Evolutionary conservation across 495 filamentous ascomycete species (phyloP), one percentile per base, ranked within the genome.

Genomic region (Trichoderma asperelloides): DNA sequence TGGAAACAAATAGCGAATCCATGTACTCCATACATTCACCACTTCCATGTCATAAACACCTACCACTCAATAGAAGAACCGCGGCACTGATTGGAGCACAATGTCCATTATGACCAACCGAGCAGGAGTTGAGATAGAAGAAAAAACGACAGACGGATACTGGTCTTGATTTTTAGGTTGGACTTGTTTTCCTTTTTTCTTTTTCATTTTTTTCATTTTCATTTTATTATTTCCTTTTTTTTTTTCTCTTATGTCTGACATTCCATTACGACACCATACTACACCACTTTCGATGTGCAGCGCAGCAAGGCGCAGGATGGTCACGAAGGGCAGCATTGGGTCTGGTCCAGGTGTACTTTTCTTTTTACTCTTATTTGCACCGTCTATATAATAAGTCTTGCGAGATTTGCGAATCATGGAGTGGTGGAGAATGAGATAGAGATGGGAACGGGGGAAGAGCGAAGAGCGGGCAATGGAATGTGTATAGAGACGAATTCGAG

Each of bases 361-460:
- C 64, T 65, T 65, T 65, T 49, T 65, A 45, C 55, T 60, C 27
- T 37, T 60, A 30, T 65, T 49, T 65, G 27, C 39, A 16, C 64
- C 27, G 64, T 65, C 64, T 65, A 30, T 65, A 65, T 65, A 65
- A 65, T 65, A 65, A 65, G 64, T 51, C 27, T 60, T 60, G 55
- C 55, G 55, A 60, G 43, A 47, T 47, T 47, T 47, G 43, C 43
- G 43, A 57, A 60, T 60, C 55, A 60, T 60, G 55, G 25, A 60
- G 55, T 30, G 55, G 55, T 21, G 25, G 55, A 60, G 27, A 30
- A 60, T 27, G 55, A 60, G 25, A 60, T 60, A 60, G 55, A 60
- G 25, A 21, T 25, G 25, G 16, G 30, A 23, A 65, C 6, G 33
- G 33, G 64, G n/a, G 16, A 12, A 64, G 40, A 45, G 40, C 37